Percentiles rank a stretch among this genome's conserved stretches.
These are phyloP conservation scores for Xylaria sp. DNA, from an alignment of 2,329 filamentous ascomycete genomes.

Conservation along the genomic window DNA sequence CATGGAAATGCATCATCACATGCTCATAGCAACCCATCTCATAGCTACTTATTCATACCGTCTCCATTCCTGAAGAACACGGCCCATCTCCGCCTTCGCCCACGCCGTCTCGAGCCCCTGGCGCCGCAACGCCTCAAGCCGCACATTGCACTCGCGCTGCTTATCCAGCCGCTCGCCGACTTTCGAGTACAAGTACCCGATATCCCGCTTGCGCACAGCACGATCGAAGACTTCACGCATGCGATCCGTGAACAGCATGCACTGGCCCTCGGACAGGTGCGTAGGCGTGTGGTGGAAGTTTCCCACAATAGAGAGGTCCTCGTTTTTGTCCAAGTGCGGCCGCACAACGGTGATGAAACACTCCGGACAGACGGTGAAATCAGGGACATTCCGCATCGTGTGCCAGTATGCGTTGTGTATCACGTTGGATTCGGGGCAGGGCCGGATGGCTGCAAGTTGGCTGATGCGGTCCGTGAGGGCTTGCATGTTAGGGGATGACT, in stretches of 20 bases:
- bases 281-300: constrained; percentile 60
- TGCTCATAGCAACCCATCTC: background rate
- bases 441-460: constrained; percentile 50
- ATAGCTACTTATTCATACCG: constrained; percentile 46
- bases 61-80: constrained; percentile 52
- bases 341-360: constrained; percentile 79
- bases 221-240: constrained; percentile 71
- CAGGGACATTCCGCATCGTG: constrained; percentile 65
- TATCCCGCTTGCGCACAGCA: constrained; percentile 62
- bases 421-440: constrained; percentile 62
- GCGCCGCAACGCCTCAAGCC: constrained; percentile 13
- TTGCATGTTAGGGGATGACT: constrained; percentile 49
- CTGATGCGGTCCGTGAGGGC: constrained; percentile 60
- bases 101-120: constrained; percentile 34
- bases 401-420: constrained; percentile 67
- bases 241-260: constrained; percentile 73
- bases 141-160: constrained; percentile 47
- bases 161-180: constrained; percentile 55
- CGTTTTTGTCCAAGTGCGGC: constrained; percentile 53
- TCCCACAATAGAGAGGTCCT: constrained; percentile 47
- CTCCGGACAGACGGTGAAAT: constrained; percentile 80
- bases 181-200: constrained; percentile 54
- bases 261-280: constrained; percentile 52
- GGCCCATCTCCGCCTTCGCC: constrained; percentile 41
- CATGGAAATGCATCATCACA: too few species aligned